These are phyloP conservation scores for Liriodendron chinense DNA, from an alignment of 164 flowering plant species.

Conservation along the genomic window DNA sequence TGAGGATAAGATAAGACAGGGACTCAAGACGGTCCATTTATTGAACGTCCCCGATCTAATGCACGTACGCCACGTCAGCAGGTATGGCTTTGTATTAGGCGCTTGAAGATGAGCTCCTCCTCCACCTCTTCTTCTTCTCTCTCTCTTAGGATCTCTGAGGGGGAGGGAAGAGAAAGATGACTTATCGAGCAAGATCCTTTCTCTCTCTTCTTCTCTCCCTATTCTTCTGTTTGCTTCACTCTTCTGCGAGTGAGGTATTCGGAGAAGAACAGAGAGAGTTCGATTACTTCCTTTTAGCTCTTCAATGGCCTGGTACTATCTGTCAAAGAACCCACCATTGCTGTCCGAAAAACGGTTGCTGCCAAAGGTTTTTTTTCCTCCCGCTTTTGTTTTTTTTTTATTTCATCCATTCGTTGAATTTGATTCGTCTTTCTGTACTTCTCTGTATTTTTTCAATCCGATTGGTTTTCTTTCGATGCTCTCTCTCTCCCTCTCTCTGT, in stretches of 20 bases:
- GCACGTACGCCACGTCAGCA: too few relatives aligned
- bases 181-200: not conserved
- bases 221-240: not conserved
- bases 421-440: not conserved
- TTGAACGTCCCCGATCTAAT: too few relatives aligned
- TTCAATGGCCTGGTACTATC: slow-evolving; percentile 78
- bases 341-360: too few relatives aligned
- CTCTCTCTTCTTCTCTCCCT: not conserved
- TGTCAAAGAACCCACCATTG: too few relatives aligned
- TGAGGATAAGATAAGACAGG: too few relatives aligned
- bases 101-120: too few relatives aligned
- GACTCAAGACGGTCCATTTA: too few relatives aligned
- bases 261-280: slow-evolving; percentile 27
- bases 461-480: not conserved
- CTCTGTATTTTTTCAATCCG: not conserved
- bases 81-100: too few relatives aligned
- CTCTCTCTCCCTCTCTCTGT: not conserved
- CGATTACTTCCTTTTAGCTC: slow-evolving; percentile 59
- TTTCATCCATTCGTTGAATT: not conserved
- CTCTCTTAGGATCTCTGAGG: not conserved
- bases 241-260: not conserved
- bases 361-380: too few relatives aligned
- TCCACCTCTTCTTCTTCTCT: not conserved
- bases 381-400: too few relatives aligned
- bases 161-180: not conserved